These are phyloP conservation scores for Candida vaughaniae DNA, from an alignment of 805 yeast species.

Conservation along the genomic window DNA sequence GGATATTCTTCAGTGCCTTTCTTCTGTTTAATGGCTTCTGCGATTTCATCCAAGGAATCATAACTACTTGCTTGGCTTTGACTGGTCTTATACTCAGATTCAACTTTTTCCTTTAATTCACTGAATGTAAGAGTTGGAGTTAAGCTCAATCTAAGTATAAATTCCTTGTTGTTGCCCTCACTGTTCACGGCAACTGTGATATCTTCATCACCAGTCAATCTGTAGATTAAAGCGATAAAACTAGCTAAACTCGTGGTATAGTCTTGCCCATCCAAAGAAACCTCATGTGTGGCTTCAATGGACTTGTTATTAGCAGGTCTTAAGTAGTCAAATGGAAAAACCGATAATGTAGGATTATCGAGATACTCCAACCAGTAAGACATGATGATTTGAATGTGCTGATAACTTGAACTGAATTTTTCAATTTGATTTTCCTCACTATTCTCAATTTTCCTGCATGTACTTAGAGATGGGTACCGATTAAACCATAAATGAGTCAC, in stretches of 20 bases:
- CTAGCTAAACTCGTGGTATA: slow-evolving; percentile 62
- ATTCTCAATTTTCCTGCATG: background rate
- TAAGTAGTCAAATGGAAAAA: slow-evolving; percentile 83
- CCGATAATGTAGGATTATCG: slow-evolving; percentile 81
- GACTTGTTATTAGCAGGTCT: slow-evolving; percentile 69
- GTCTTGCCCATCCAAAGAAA: slow-evolving; percentile 13
- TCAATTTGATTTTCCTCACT: background rate
- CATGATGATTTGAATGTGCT: no score
- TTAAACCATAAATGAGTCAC: background rate
- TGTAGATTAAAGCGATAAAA: slow-evolving; percentile 66
- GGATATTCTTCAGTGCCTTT: slow-evolving; percentile 59
- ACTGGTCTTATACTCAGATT: slow-evolving; percentile 36
- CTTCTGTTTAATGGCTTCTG: slow-evolving; percentile 46
- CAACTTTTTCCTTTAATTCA: slow-evolving; percentile 49
- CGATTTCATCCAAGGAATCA: slow-evolving; percentile 52
- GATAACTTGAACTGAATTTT: no score
- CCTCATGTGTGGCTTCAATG: slow-evolving; percentile 55
- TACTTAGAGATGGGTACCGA: background rate
- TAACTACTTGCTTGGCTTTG: slow-evolving; percentile 39
- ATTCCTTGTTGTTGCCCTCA: slow-evolving; percentile 32
- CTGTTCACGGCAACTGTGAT: slow-evolving; percentile 78
- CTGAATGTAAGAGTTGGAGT: slow-evolving; percentile 54
- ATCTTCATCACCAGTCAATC: slow-evolving; percentile 94
- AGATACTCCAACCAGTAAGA: slow-evolving; percentile 60
- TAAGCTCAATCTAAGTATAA: slow-evolving; percentile 63